Conservation (phyloP, 805 yeast genomes). For the Groenewaldozyma salmanticensis region DNA sequence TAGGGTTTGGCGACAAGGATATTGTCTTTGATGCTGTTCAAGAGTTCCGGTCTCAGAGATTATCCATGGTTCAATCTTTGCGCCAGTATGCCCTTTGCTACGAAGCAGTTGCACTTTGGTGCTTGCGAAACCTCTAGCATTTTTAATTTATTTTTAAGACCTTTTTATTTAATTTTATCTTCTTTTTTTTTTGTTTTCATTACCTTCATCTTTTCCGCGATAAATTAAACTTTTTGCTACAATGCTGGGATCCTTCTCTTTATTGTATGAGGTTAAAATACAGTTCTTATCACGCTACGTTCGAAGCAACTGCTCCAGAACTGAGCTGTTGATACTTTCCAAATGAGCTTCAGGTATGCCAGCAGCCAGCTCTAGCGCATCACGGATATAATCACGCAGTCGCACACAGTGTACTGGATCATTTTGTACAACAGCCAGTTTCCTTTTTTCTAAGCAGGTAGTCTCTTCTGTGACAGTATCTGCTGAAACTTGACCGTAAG, state of each 20-base stretch:
- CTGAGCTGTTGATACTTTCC: too few species aligned
- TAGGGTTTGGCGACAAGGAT: conserved; percentile 30
- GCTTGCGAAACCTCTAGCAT: conserved; percentile 6
- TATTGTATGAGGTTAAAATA: too few species aligned
- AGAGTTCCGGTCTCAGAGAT: conserved; percentile 59
- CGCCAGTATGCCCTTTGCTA: conserved; percentile 69
- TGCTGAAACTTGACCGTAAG: conserved; percentile 14
- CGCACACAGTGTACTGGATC: conserved; percentile 51
- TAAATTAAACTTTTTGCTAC: too few species aligned
- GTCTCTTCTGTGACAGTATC: conserved; percentile 6
- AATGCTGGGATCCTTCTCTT: too few species aligned
- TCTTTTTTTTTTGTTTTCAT: background rate
- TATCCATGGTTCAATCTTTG: conserved; percentile 77
- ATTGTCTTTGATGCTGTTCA: conserved; percentile 54
- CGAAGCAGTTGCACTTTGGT: conserved; percentile 38
- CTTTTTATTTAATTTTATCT: background rate
- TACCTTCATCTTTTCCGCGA: too few species aligned
- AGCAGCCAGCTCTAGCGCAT: conserved; percentile 7
- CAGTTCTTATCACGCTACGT: too few species aligned
- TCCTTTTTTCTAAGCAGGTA: conserved; percentile 21
- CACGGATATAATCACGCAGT: conserved; percentile 36
- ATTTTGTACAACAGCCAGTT: conserved; percentile 25
- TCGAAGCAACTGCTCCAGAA: too few species aligned
- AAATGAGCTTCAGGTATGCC: too few species aligned
- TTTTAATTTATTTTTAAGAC: conserved; percentile 1